Percentiles rank a stretch among this genome's conserved stretches.
Evolutionary conservation across 208 protist species (phyloP).

Genomic region (Hexamita inflata): DNA sequence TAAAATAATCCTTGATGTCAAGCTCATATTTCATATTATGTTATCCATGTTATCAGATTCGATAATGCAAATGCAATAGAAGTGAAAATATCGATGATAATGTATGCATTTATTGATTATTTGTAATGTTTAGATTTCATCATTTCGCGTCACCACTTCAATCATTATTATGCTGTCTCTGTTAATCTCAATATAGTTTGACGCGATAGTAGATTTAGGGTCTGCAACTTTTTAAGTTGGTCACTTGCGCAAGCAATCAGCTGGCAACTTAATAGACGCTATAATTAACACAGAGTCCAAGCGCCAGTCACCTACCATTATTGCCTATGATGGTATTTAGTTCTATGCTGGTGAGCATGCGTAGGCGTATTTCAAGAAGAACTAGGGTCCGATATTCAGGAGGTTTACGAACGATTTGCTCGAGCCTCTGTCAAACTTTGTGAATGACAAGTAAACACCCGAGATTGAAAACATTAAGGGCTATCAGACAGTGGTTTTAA

Average conservation of each 20-base stretch:
- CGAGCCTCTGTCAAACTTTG: background rate
- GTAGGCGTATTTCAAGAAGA: background rate
- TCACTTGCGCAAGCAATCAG: background rate
- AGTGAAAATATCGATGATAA: too few relatives aligned
- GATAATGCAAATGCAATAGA: too few relatives aligned
- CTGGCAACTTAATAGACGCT: background rate
- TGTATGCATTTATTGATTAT: too few relatives aligned
- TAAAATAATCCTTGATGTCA: too few relatives aligned
- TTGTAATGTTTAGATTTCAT: too few relatives aligned
- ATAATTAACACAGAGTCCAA: slow-evolving; percentile 18
- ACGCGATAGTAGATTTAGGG: slow-evolving; percentile 9
- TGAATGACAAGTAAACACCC: background rate
- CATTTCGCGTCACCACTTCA: too few relatives aligned
- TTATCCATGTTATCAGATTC: too few relatives aligned
- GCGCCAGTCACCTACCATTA: background rate
- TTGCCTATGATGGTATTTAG: slow-evolving; percentile 19
- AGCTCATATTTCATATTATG: too few relatives aligned
- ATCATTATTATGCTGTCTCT: too few relatives aligned
- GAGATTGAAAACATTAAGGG: background rate
- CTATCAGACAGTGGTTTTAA: background rate
- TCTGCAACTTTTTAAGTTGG: background rate
- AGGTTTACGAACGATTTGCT: background rate
- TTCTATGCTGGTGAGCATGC: slow-evolving; percentile 24
- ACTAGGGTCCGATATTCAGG: background rate
- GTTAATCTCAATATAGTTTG: too few relatives aligned